phyloP scores from a whole-genome alignment of 176 grass and related monocot species.

The Avena eriantha region DNA sequence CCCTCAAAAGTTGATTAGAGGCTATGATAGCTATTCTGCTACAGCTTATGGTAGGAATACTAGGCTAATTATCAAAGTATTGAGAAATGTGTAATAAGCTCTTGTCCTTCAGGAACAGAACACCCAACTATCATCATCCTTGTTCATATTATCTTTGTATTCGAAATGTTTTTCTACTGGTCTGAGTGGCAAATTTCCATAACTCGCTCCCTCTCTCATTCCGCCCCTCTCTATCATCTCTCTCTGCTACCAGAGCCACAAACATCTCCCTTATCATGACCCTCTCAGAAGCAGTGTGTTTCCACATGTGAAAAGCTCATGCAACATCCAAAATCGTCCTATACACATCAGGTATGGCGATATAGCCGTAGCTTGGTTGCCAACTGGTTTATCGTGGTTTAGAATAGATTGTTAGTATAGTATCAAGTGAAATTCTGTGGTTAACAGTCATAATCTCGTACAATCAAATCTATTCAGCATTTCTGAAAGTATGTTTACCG shows the following conservation, averaged over 20 bases:
- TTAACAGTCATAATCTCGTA: background rate
- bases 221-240: background rate
- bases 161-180: too few relatives aligned
- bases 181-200: too few relatives aligned
- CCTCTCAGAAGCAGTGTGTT: background rate
- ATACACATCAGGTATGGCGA: background rate
- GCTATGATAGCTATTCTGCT: background rate
- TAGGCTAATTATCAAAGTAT: constrained; percentile 7
- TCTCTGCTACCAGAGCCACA: background rate
- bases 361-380: background rate
- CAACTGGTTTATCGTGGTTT: background rate
- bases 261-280: background rate
- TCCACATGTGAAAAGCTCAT: background rate
- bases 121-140: too few relatives aligned
- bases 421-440: background rate
- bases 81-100: background rate
- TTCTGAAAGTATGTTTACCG: background rate
- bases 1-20: background rate
- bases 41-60: background rate
- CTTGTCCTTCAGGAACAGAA: background rate
- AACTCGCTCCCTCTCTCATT: background rate
- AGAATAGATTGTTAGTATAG: background rate
- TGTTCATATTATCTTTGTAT: background rate
- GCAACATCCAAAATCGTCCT: background rate
- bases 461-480: background rate